Percentiles rank a stretch among this genome's conserved stretches.
phyloP scores from a whole-genome alignment of 257 asterid genomes.

The Nicotiana tabacum region DNA sequence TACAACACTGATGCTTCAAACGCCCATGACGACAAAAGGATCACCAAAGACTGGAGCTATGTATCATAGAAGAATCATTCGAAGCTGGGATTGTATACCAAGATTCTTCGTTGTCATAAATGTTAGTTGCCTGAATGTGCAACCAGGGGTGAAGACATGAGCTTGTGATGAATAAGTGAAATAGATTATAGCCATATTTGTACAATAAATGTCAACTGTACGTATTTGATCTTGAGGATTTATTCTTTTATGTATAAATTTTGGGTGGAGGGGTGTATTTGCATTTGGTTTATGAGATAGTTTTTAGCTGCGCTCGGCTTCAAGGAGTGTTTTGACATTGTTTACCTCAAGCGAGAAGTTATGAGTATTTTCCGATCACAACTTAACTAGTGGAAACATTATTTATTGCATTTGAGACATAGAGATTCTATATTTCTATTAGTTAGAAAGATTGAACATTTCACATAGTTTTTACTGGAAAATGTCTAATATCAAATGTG shows the following conservation, averaged over 20 bases:
- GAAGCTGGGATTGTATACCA: neutral
- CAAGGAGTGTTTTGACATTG: neutral
- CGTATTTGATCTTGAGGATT: neutral
- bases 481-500: neutral
- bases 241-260: neutral
- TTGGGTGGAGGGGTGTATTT: neutral
- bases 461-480: neutral
- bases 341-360: neutral
- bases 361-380: neutral
- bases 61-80: neutral
- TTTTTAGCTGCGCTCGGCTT: neutral
- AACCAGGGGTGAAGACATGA: neutral
- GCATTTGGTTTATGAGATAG: neutral
- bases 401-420: neutral
- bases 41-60: neutral
- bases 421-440: neutral
- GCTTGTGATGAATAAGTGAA: conserved; percentile 3
- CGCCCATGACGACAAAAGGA: neutral
- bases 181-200: neutral
- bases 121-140: neutral
- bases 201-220: neutral
- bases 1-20: neutral
- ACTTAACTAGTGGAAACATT: neutral
- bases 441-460: neutral
- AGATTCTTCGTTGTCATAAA: neutral